A percentile compares a stretch with the other conserved stretches of the same genome.
phyloP scores from a whole-genome alignment of 176 grass and related monocot genomes.

The Secale cereale region DNA sequence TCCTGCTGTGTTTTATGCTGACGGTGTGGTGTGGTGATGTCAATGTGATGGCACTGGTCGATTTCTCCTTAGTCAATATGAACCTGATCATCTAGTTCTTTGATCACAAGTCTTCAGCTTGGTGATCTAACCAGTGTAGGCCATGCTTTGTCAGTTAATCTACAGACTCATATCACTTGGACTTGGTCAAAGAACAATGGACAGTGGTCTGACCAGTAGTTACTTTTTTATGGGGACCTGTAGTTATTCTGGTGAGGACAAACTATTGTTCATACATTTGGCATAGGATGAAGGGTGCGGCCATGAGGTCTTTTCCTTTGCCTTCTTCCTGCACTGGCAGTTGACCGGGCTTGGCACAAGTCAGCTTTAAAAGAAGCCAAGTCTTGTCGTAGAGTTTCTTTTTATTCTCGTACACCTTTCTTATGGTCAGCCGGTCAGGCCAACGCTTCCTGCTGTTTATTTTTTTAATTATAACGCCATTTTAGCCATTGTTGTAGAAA shows the following conservation, averaged over 20 bases:
- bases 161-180: neutral
- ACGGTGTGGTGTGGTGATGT: neutral
- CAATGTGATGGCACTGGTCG: neutral
- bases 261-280: neutral
- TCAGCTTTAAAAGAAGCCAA: neutral
- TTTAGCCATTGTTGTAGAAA: neutral
- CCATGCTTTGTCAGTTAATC: neutral
- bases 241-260: neutral
- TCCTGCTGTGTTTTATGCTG: too few species aligned
- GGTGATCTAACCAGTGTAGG: neutral
- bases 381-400: neutral
- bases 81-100: too few species aligned
- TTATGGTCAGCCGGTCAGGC: neutral
- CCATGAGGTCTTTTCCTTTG: neutral
- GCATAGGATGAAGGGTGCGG: neutral
- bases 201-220: neutral
- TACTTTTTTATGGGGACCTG: neutral
- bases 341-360: neutral
- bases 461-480: neutral
- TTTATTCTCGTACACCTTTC: neutral
- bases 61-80: too few species aligned
- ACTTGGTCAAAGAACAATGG: neutral
- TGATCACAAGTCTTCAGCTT: too few species aligned
- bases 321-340: neutral
- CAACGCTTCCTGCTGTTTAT: neutral